Conservation (phyloP, 2,329 filamentous ascomycete genomes). For the Elsinoe australis region DNA sequence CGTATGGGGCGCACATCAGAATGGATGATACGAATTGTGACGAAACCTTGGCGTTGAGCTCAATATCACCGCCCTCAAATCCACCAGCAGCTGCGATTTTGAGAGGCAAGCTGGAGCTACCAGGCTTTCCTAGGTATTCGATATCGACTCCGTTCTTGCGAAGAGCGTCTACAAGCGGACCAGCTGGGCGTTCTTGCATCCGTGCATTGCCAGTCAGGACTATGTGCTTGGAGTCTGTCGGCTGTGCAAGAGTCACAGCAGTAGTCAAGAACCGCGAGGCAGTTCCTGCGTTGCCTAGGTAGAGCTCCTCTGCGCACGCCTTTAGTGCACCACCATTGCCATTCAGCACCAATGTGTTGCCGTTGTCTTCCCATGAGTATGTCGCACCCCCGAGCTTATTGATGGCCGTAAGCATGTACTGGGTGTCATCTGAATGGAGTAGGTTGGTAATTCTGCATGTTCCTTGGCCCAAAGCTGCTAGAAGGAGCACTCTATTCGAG, state of each 20-base stretch:
- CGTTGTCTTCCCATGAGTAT: conserved; percentile 89
- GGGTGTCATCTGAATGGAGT: conserved; percentile 91
- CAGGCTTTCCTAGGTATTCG: conserved; percentile 73
- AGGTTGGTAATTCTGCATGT: conserved; percentile 85
- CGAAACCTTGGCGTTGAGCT: conserved; percentile 88
- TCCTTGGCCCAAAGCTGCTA: conserved; percentile 81
- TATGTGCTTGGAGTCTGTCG: conserved; percentile 57
- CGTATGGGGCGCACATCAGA: conserved; percentile 93
- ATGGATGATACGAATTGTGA: conserved; percentile 99
- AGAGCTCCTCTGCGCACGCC: conserved; percentile 69
- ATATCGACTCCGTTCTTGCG: conserved; percentile 79
- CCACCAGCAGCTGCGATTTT: conserved; percentile 74
- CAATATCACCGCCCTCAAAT: conserved; percentile 77
- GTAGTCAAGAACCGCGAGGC: conserved; percentile 92
- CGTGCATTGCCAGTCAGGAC: conserved; percentile 86
- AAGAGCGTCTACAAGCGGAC: conserved; percentile 83
- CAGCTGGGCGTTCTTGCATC: conserved; percentile 94
- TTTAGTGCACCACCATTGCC: conserved; percentile 81
- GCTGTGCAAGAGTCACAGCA: conserved; percentile 73
- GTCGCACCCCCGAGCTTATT: conserved; percentile 74
- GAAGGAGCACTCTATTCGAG: conserved; percentile 88
- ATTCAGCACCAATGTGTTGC: conserved; percentile 80
- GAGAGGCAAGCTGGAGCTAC: conserved; percentile 77
- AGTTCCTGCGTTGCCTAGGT: conserved; percentile 93
- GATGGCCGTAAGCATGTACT: conserved; percentile 95